These are phyloP conservation scores for Parathielavia appendiculata DNA, from an alignment of 495 filamentous ascomycete genomes.

Conservation along the genomic window DNA sequence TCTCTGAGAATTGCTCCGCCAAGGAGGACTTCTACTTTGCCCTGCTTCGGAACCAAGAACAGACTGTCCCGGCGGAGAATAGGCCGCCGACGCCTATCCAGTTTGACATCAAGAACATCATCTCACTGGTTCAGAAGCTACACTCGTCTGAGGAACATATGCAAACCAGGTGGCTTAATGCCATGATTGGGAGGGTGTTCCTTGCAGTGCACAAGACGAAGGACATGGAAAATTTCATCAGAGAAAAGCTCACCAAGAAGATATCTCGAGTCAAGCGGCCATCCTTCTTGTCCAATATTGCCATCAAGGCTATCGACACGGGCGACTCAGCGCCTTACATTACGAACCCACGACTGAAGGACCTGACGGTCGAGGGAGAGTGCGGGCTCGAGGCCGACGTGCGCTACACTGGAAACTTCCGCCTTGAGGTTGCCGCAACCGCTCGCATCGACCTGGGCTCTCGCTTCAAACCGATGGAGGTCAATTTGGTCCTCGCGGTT, in stretches of 20 bases:
- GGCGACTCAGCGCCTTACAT: slow-evolving; percentile 84
- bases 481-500: slow-evolving; percentile 81
- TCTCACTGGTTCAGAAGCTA: slow-evolving; percentile 77
- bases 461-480: slow-evolving; percentile 84
- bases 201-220: slow-evolving; percentile 80
- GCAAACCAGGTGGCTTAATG: slow-evolving; percentile 93
- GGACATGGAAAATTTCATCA: slow-evolving; percentile 70
- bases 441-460: slow-evolving; percentile 84
- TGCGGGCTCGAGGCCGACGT: slow-evolving; percentile 80
- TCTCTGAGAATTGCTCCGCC: slow-evolving; percentile 87
- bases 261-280: slow-evolving; percentile 91
- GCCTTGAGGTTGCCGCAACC: slow-evolving; percentile 80
- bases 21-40: slow-evolving; percentile 99
- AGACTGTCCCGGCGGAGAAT: slow-evolving; percentile 50
- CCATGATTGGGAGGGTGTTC: slow-evolving; percentile 79
- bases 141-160: slow-evolving; percentile 90
- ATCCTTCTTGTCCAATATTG: slow-evolving; percentile 76
- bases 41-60: slow-evolving; percentile 77
- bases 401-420: slow-evolving; percentile 82
- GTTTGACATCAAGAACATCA: slow-evolving; percentile 80
- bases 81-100: slow-evolving; percentile 64
- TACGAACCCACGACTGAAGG: slow-evolving; percentile 82
- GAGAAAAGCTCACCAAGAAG: slow-evolving; percentile 89
- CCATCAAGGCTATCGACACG: slow-evolving; percentile 74
- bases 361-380: slow-evolving; percentile 87